Evolutionary conservation across 176 grass and related monocot genomes (phyloP).

Genomic region (Chrysopogon serrulatus): DNA sequence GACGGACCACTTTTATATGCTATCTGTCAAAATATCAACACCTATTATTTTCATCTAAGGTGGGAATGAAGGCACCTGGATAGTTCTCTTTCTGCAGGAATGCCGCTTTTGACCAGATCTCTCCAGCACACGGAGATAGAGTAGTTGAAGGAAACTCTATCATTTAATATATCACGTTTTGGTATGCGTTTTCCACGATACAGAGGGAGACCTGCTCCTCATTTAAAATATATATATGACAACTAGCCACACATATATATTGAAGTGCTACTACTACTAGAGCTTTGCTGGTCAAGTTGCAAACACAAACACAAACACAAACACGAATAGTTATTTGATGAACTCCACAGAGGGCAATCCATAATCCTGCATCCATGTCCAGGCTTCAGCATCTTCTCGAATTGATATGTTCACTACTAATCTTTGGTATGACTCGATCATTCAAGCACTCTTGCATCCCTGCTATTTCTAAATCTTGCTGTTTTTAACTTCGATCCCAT

Average conservation of each 20-base stretch:
- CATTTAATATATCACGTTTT: not conserved
- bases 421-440: not conserved
- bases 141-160: not conserved
- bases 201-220: not conserved
- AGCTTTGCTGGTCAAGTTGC: not conserved
- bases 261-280: not conserved
- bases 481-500: not conserved
- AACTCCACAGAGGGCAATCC: not conserved
- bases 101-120: not conserved
- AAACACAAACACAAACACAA: not conserved
- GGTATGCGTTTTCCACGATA: not conserved
- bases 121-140: not conserved
- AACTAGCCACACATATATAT: not conserved
- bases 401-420: not conserved
- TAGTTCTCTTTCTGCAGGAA: not conserved
- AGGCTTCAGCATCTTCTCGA: not conserved
- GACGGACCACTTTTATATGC: not conserved
- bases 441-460: not conserved
- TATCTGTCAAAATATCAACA: not conserved
- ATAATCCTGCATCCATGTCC: not conserved
- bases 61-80: not conserved
- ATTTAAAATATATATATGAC: not conserved
- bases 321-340: not conserved
- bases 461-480: not conserved
- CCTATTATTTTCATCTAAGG: not conserved